Base-by-base conservation (phyloP, 352 stramenopile species). In the Phytopythium kandeliae region DNA sequence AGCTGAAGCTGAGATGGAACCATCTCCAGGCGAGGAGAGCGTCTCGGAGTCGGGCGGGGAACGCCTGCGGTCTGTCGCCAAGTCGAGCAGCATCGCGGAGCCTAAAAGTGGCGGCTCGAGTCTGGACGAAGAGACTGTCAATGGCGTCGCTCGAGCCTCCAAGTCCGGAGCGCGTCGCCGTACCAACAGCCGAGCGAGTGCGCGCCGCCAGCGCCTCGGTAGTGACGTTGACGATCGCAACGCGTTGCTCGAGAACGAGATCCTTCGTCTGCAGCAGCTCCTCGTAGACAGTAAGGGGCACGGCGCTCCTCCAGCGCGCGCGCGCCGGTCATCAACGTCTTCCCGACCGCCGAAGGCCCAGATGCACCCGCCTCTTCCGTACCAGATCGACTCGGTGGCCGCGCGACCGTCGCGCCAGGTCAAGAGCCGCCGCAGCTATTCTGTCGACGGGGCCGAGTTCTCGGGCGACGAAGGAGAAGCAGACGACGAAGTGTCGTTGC, bases 231-330 rank as follows among this genome's bases (percentile, higher is more conserved):
- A 79, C 4, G 58, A 77, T 8, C 72, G 76, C 16, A 85, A 83
- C 48, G 60, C 51, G 7, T 35, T 75, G 22, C 51, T 89, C 5
- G 77, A 87, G 46, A 71, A 72, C 49, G 80, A 91, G 54, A 89
- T 91, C 36, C 49, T 89, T 56, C 77, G 80, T 11, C 65, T 91
- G n/a, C 78, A 89, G 54, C 67, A 85, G 30, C 72, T 91, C 59
- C 74, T 91, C 15, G 51, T 82, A 11, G 66, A 88, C 37, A 79
- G 84, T 42, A 77, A 65, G 30, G 61, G 42, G 22, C 58, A 24
- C 26, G 38, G 50, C 2, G 28, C 31, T 19, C 28, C 19, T 43
- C 48, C 62, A 51, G 31, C 35, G 21, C 56, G 49, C 46, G 46
- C 46, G 15, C 48, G 43, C 3, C 62, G 54, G 16, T 58, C 62